These are phyloP conservation scores for Leccinum fuscescens DNA, from an alignment of 1,284 basidiomycete genomes.

Conservation along the genomic window DNA sequence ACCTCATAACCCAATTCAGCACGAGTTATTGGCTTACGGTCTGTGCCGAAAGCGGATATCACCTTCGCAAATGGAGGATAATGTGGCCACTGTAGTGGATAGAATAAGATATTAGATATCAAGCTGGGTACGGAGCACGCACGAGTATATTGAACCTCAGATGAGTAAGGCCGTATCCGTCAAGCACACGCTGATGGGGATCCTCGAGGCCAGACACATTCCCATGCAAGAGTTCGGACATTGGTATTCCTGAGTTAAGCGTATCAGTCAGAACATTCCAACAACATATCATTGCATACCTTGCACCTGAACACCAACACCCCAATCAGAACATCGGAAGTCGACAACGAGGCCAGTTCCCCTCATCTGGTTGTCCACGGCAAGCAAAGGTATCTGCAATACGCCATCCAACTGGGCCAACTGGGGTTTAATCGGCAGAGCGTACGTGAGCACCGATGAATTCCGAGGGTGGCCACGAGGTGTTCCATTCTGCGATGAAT, in stretches of 20 bases:
- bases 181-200: conserved; percentile 22
- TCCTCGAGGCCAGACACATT: conserved; percentile 21
- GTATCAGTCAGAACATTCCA: background rate
- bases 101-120: conserved; percentile 1
- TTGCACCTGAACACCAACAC: conserved; percentile 23
- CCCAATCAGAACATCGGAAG: conserved; percentile 27
- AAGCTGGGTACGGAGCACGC: conserved; percentile 6
- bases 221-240: conserved; percentile 22
- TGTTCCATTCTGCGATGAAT: conserved; percentile 5
- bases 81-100: conserved; percentile 25
- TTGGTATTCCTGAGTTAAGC: conserved; percentile 19
- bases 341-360: conserved; percentile 23
- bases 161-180: conserved; percentile 18
- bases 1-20: conserved; percentile 29
- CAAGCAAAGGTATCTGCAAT: conserved; percentile 25
- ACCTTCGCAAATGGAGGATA: conserved; percentile 27
- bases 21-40: conserved; percentile 21
- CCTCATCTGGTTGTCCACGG: conserved; percentile 22
- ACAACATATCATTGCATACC: conserved; percentile 8
- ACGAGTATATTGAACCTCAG: conserved; percentile 27
- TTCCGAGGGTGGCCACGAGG: conserved; percentile 1
- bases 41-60: conserved; percentile 24
- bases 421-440: conserved; percentile 21
- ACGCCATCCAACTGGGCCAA: conserved; percentile 24
- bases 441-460: conserved; percentile 14